Base-by-base conservation (phyloP, 139 green algal genomes). In the Picochlorum costavermella region DNA sequence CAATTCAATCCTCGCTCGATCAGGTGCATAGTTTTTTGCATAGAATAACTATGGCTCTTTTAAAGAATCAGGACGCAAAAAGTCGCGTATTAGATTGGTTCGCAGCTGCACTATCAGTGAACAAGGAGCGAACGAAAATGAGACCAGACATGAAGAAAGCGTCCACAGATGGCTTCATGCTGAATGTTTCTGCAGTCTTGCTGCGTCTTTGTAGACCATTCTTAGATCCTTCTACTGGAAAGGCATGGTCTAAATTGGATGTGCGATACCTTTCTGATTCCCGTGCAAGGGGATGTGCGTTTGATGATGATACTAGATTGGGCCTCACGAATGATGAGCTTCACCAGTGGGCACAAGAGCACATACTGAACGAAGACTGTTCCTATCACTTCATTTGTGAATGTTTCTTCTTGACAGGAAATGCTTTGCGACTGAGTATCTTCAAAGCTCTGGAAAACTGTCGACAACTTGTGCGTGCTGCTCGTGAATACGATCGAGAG, bases 381-480 rank as follows among this genome's bases (percentile, higher is more conserved):
- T 16, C 25, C 23, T 97, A 84, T 70, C 82, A 92, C 66, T 98
- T 99, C 79, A 95, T 98, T 62, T 97, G 88, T 68, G 87, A 97
- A 65, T 87, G 77, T 67, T 99, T 98, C 78, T 97, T 97, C 80
- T 73, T 97, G 56, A 92, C 89, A 8, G 81, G 76, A 8, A 82
- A 86, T 23, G 74, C 72, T 20, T 74, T 98, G 72, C 84, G 95
- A 68, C 69, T 97, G 43, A 92, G 92, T 17, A 36, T 90, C 16
- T 67, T 81, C n/a, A 75, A 81, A 37, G 60, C 73, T 30, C 63
- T 90, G 17, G 66, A 61, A 10, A 67, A 71, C 12, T 37, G 64
- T 43, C 50, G 69, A n/a, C 17, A 12, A 14, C 10, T 76, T 46
- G 48, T 14, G 6, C 55, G 46, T n/a, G 26, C 31, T 3, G 33